A percentile compares a stretch with the other conserved stretches of the same genome.
Conservation (phyloP, 805 yeast species). For the Candida jianshihensis region DNA sequence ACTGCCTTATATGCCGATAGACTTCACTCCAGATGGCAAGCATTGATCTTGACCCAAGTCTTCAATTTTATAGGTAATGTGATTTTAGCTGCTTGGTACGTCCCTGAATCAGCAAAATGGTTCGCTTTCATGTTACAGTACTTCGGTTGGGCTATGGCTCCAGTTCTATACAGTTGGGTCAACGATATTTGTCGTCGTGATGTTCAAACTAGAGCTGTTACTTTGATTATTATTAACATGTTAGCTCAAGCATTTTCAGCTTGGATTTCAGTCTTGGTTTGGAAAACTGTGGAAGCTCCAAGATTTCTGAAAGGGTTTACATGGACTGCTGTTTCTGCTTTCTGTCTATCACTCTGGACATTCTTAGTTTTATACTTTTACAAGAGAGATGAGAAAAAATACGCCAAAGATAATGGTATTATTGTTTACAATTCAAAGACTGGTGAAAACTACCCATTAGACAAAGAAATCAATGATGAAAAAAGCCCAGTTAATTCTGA, state of each 20-base stretch:
- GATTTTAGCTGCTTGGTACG: slow-evolving; percentile 45
- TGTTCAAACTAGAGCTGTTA: slow-evolving; percentile 43
- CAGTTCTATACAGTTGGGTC: slow-evolving; percentile 52
- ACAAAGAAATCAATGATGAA: not conserved
- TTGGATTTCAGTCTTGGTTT: slow-evolving; percentile 33
- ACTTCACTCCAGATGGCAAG: slow-evolving; percentile 29
- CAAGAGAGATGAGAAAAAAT: slow-evolving; percentile 31
- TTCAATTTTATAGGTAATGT: slow-evolving; percentile 42
- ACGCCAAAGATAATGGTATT: slow-evolving; percentile 33
- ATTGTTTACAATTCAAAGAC: slow-evolving; percentile 22
- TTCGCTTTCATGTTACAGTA: slow-evolving; percentile 30
- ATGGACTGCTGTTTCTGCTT: slow-evolving; percentile 28
- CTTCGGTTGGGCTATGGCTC: slow-evolving; percentile 46
- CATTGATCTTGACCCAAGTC: slow-evolving; percentile 36
- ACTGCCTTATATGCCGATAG: slow-evolving; percentile 24
- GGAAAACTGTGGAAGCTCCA: slow-evolving; percentile 45
- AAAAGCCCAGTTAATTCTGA: not conserved
- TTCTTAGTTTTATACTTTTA: slow-evolving; percentile 27
- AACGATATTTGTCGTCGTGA: slow-evolving; percentile 52
- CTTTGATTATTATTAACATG: slow-evolving; percentile 38
- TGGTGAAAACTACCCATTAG: slow-evolving; percentile 10
- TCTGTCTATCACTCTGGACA: slow-evolving; percentile 23
- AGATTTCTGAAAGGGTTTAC: slow-evolving; percentile 47
- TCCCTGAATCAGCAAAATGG: slow-evolving; percentile 48
- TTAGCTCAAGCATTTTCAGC: slow-evolving; percentile 46